Conservation (phyloP, 2,329 filamentous ascomycete genomes). For the Fusarium sororula region DNA sequence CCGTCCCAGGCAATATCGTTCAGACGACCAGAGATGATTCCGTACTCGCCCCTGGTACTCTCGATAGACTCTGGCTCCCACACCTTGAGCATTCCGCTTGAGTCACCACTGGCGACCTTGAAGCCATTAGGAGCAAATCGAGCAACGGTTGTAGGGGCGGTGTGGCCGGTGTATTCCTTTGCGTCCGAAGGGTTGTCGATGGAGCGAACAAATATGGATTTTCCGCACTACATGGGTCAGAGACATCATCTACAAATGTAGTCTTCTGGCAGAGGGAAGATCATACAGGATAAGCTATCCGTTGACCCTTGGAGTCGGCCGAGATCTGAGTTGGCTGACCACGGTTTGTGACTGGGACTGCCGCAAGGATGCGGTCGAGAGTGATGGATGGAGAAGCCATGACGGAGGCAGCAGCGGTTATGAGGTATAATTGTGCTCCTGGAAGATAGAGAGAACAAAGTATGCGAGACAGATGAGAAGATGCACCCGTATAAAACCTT, state of each 20-base stretch:
- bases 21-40: slow-evolving; percentile 92
- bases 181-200: slow-evolving; percentile 88
- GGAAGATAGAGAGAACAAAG: background rate
- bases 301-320: slow-evolving; percentile 86
- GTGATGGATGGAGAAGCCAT: slow-evolving; percentile 60
- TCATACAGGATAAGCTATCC: slow-evolving; percentile 89
- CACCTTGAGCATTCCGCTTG: slow-evolving; percentile 83
- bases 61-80: slow-evolving; percentile 91
- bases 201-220: slow-evolving; percentile 94
- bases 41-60: slow-evolving; percentile 92
- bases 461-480: slow-evolving; percentile 11
- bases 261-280: slow-evolving; percentile 16
- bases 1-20: slow-evolving; percentile 98
- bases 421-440: background rate
- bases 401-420: slow-evolving; percentile 1
- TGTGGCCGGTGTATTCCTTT: slow-evolving; percentile 94
- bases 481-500: background rate
- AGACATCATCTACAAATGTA: background rate
- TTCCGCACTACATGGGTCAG: slow-evolving; percentile 74
- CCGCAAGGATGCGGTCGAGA: slow-evolving; percentile 79
- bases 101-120: slow-evolving; percentile 93
- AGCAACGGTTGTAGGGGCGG: slow-evolving; percentile 86
- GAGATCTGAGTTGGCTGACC: slow-evolving; percentile 91
- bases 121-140: slow-evolving; percentile 94
- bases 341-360: slow-evolving; percentile 82